These are phyloP conservation scores for Botrytis elliptica DNA, from an alignment of 2,329 filamentous ascomycete genomes.

Conservation along the genomic window DNA sequence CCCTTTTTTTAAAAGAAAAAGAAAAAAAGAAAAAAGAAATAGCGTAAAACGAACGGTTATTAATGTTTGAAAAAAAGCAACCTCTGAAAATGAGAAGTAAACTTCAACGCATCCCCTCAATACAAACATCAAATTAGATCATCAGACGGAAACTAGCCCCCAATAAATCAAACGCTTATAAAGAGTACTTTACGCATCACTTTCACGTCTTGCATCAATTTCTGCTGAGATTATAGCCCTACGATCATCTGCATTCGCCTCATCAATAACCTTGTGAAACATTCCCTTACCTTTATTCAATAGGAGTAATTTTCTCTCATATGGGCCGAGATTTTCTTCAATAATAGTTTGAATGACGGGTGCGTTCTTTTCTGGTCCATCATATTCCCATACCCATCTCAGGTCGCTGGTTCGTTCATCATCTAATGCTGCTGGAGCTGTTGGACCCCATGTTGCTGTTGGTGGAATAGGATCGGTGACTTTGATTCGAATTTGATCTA, in stretches of 20 bases:
- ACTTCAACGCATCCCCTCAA: conserved; percentile 9
- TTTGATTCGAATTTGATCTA: conserved; percentile 30
- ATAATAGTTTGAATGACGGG: conserved; percentile 47
- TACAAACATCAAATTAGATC: conserved; percentile 12
- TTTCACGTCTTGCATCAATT: conserved; percentile 10
- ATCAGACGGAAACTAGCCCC: conserved; percentile 17
- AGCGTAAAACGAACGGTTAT: background rate
- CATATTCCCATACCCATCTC: conserved; percentile 56
- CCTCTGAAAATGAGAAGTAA: conserved; percentile 12
- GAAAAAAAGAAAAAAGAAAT: background rate
- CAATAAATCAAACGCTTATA: conserved; percentile 17
- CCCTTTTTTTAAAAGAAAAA: background rate
- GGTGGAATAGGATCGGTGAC: conserved; percentile 41
- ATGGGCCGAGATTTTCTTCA: conserved; percentile 55
- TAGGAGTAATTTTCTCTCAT: conserved; percentile 50
- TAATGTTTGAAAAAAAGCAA: conserved; percentile 1
- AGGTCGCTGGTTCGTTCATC: conserved; percentile 38
- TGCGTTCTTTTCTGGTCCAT: conserved; percentile 45
- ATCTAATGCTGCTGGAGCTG: conserved; percentile 31
- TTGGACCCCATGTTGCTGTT: conserved; percentile 32
- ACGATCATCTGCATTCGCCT: conserved; percentile 10
- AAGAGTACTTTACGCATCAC: conserved; percentile 6
- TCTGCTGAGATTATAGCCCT: conserved; percentile 1
- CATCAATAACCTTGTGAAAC: conserved; percentile 22
- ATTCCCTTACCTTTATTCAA: conserved; percentile 39